Evolutionary conservation across 345 rosid species (phyloP).

Genomic region (Microcos paniculata): DNA sequence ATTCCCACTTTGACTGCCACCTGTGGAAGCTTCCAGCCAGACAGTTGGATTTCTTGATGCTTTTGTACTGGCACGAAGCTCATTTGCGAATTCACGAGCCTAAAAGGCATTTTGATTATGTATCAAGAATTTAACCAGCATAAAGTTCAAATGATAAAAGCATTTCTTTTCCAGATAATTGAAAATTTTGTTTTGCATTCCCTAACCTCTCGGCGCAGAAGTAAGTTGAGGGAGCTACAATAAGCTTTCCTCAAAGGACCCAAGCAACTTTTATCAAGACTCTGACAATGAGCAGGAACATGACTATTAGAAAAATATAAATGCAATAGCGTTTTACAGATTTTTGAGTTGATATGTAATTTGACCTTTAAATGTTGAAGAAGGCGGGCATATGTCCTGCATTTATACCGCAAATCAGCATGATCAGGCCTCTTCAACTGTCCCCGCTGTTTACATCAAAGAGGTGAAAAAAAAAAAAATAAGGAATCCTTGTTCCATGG

Average conservation of each 20-base stretch:
- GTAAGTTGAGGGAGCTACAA: conserved; percentile 94
- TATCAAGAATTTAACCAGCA: conserved; percentile 9
- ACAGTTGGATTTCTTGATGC: conserved; percentile 90
- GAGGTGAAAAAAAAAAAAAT: conserved; percentile 11
- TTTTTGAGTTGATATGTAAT: conserved; percentile 8
- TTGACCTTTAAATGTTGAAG: conserved; percentile 92
- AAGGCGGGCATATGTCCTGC: conserved; percentile 99
- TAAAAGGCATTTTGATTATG: conserved; percentile 28
- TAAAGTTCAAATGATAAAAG: conserved; percentile 8
- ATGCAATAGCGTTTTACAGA: not conserved
- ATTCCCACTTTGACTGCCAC: conserved; percentile 69
- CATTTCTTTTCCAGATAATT: not conserved
- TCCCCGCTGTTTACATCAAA: conserved; percentile 68
- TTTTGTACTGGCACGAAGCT: conserved; percentile 99
- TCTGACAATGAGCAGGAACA: conserved; percentile 40
- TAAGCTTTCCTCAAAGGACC: conserved; percentile 93
- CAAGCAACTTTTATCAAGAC: conserved; percentile 92
- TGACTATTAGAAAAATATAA: conserved; percentile 14
- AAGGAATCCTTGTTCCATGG: conserved; percentile 15
- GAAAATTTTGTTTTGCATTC: conserved; percentile 6
- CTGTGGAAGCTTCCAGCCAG: conserved; percentile 93
- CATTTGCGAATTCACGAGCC: conserved; percentile 99
- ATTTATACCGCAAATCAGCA: conserved; percentile 97
- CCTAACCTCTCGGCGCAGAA: conserved; percentile 97
- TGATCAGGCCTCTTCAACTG: conserved; percentile 99